A percentile compares a stretch with the other conserved stretches of the same genome.
Evolutionary conservation across 352 stramenopile genomes (phyloP).

Genomic region (Peronospora destructor): DNA sequence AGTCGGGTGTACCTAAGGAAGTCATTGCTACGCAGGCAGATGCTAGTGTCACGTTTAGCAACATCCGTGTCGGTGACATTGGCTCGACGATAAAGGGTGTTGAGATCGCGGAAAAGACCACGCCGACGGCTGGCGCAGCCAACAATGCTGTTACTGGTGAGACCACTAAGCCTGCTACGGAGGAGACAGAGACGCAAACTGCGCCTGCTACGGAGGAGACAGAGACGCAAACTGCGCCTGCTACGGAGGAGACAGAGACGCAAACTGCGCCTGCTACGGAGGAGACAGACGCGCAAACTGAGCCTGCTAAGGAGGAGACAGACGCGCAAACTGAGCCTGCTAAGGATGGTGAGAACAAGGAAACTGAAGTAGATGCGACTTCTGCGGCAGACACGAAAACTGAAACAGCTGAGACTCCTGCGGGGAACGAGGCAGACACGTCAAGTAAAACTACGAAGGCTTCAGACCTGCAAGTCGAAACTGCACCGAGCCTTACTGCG

Average conservation of each 20-base stretch:
- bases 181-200: too few species aligned
- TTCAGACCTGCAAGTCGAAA: background rate
- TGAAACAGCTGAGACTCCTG: slow-evolving; percentile 4
- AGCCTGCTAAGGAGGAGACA: too few species aligned
- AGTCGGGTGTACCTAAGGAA: slow-evolving; percentile 29
- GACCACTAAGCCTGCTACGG: too few species aligned
- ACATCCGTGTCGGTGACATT: slow-evolving; percentile 43
- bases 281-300: too few species aligned
- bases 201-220: too few species aligned
- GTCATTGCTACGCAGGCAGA: slow-evolving; percentile 36
- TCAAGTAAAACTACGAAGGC: background rate
- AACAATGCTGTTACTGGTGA: slow-evolving; percentile 7
- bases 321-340: too few species aligned
- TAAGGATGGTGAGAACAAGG: too few species aligned
- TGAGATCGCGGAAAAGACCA: background rate
- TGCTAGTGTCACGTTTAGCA: slow-evolving; percentile 42
- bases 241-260: too few species aligned
- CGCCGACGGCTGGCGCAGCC: slow-evolving; percentile 1
- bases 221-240: too few species aligned
- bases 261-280: too few species aligned
- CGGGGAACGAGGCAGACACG: slow-evolving; percentile 2
- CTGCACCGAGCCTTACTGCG: background rate
- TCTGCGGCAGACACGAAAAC: background rate
- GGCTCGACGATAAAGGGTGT: slow-evolving; percentile 29
- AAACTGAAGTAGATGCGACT: slow-evolving; percentile 3